These are phyloP conservation scores for Sonneratia caseolaris DNA, from an alignment of 345 rosid genomes.

Conservation along the genomic window DNA sequence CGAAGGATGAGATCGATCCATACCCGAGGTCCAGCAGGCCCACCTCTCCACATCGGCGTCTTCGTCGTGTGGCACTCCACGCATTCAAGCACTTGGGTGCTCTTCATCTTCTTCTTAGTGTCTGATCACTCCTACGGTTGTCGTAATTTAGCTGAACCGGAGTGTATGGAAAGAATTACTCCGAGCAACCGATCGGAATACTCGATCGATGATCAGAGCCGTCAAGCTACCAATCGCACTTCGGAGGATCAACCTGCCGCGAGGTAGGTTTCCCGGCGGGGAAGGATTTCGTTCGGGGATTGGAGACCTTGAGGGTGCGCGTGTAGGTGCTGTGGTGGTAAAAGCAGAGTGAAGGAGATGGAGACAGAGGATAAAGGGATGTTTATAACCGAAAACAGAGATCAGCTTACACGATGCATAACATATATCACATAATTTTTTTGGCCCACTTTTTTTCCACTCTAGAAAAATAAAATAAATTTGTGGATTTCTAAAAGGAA, in stretches of 20 bases:
- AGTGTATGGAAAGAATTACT: not conserved
- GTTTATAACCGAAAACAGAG: not conserved
- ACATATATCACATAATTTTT: conserved; percentile 5
- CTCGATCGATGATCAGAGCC: not conserved
- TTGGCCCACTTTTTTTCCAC: not conserved
- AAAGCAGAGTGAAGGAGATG: not conserved
- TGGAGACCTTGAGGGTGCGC: not conserved
- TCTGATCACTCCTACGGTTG: not conserved
- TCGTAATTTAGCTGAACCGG: not conserved
- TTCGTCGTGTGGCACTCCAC: conserved; percentile 61
- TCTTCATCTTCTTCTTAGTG: not conserved
- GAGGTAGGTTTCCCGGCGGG: not conserved
- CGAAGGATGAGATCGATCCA: not conserved
- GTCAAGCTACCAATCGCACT: not conserved
- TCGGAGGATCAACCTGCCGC: not conserved
- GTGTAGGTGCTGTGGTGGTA: not conserved
- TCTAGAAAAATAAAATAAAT: not conserved
- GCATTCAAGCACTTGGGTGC: conserved; percentile 22
- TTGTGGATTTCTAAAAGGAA: not conserved
- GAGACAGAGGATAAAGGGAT: not conserved
- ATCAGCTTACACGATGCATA: conserved; percentile 1
- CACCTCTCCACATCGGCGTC: conserved; percentile 86
- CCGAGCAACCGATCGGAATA: not conserved
- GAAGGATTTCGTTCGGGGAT: not conserved
- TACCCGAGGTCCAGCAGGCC: conserved; percentile 86